Percentiles rank a stretch among this genome's conserved stretches.
Conservation (phyloP, 108 stramenopile genomes). For the Phaeodactylum tricornutum region DNA sequence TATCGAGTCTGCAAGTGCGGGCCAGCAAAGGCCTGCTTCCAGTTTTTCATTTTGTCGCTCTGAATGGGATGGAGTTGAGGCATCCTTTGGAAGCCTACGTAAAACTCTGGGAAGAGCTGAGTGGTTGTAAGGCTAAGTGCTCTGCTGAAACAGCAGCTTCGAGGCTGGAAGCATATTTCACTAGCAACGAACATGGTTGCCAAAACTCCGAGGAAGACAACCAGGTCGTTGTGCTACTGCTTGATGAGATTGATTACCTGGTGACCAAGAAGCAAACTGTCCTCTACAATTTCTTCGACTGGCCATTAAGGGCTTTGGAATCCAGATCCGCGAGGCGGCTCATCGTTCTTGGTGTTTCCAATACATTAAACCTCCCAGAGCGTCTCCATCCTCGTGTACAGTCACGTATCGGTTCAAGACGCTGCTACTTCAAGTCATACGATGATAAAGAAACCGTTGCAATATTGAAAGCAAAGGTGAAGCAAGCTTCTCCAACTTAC, state of each 20-base stretch:
- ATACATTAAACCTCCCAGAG: constrained; percentile 96
- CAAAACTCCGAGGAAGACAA: constrained; percentile 1
- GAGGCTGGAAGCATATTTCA: constrained; percentile 53
- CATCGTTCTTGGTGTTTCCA: constrained; percentile 93
- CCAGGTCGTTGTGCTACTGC: constrained; percentile 49
- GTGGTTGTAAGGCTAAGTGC: constrained; percentile 26
- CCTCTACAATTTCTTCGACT: constrained; percentile 96
- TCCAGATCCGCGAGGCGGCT: no score
- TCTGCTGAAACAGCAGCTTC: constrained; percentile 43
- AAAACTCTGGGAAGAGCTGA: constrained; percentile 65
- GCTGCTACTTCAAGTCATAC: constrained; percentile 57
- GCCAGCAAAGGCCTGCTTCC: constrained; percentile 49
- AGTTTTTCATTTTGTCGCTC: constrained; percentile 53
- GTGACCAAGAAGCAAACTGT: constrained; percentile 89
- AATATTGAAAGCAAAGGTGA: constrained; percentile 60
- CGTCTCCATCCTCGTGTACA: constrained; percentile 70
- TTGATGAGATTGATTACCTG: constrained; percentile 98
- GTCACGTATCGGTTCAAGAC: constrained; percentile 57
- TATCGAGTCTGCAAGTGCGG: constrained; percentile 38
- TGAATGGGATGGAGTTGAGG: constrained; percentile 85
- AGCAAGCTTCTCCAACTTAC: constrained; percentile 22
- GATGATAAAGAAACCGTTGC: constrained; percentile 29
- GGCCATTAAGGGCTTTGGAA: constrained; percentile 47
- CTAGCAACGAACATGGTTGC: constrained; percentile 3
- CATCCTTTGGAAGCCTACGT: constrained; percentile 76